Conservation (phyloP, 2,329 filamentous ascomycete genomes). For the Fusarium compactum region DNA sequence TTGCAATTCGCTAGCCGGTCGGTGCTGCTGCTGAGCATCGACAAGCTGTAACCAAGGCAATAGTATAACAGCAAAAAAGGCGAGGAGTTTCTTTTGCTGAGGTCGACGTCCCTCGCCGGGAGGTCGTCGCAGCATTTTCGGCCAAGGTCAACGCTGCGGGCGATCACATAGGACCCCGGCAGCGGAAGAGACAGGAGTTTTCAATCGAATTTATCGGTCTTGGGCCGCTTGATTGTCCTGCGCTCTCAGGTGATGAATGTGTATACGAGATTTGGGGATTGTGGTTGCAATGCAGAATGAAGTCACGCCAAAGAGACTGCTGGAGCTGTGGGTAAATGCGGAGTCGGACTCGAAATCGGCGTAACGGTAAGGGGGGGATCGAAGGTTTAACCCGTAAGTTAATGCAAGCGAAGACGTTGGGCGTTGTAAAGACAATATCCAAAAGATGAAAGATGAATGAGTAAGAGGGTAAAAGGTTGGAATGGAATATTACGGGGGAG, state of each 20-base stretch:
- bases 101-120: conserved; percentile 67
- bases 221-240: background rate
- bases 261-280: background rate
- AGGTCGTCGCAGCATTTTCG: conserved; percentile 72
- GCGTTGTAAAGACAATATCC: conserved; percentile 3
- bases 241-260: background rate
- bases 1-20: conserved; percentile 45
- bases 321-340: conserved; percentile 23
- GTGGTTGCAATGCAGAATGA: conserved; percentile 39
- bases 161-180: conserved; percentile 46
- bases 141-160: conserved; percentile 24
- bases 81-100: conserved; percentile 60
- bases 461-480: conserved; percentile 17
- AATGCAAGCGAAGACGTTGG: background rate
- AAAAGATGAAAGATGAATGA: conserved; percentile 10
- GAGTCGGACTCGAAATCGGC: conserved; percentile 32
- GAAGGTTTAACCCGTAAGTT: background rate
- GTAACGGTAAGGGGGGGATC: conserved; percentile 18
- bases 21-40: conserved; percentile 74
- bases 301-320: conserved; percentile 40
- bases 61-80: conserved; percentile 69
- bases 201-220: background rate
- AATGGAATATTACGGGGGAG: conserved; percentile 18
- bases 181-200: background rate
- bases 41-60: conserved; percentile 67